These are phyloP conservation scores for Phytopythium delawarense DNA, from an alignment of 352 stramenopile species.

Conservation along the genomic window DNA sequence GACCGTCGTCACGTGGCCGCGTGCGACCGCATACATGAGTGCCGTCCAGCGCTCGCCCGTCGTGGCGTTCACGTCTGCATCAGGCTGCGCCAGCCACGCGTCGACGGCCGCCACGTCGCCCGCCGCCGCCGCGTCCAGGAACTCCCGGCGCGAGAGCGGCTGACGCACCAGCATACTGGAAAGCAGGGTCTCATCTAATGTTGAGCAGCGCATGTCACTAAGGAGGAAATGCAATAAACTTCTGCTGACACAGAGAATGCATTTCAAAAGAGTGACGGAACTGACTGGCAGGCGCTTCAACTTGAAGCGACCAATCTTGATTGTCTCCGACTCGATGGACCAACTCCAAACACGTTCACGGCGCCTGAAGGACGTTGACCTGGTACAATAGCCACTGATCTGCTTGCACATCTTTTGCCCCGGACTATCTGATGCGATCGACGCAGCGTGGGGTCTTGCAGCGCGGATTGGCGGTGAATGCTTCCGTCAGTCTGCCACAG, in stretches of 20 bases:
- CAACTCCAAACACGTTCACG: background rate
- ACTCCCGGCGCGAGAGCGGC: constrained; percentile 14
- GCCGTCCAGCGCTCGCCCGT: constrained; percentile 66
- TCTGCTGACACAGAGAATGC: background rate
- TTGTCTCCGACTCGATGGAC: background rate
- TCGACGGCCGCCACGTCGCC: constrained; percentile 37
- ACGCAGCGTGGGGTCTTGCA: too few species aligned
- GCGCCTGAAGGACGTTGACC: too few species aligned
- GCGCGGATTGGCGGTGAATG: too few species aligned
- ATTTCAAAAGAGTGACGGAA: background rate
- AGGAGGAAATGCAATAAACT: background rate
- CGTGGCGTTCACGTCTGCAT: constrained; percentile 46
- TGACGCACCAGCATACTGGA: background rate
- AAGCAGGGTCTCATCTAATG: background rate
- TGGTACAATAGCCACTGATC: too few species aligned
- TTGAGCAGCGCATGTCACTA: background rate
- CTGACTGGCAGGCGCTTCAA: background rate
- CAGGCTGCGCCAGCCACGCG: constrained; percentile 23
- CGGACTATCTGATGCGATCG: too few species aligned
- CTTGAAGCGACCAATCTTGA: background rate
- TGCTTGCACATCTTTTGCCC: too few species aligned
- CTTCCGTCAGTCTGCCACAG: too few species aligned
- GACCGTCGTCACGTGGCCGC: constrained; percentile 37
- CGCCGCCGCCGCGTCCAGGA: constrained; percentile 43
- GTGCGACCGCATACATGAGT: constrained; percentile 59